phyloP scores from a whole-genome alignment of 2,329 filamentous ascomycete genomes.

The Epichloe brachyelytri region DNA sequence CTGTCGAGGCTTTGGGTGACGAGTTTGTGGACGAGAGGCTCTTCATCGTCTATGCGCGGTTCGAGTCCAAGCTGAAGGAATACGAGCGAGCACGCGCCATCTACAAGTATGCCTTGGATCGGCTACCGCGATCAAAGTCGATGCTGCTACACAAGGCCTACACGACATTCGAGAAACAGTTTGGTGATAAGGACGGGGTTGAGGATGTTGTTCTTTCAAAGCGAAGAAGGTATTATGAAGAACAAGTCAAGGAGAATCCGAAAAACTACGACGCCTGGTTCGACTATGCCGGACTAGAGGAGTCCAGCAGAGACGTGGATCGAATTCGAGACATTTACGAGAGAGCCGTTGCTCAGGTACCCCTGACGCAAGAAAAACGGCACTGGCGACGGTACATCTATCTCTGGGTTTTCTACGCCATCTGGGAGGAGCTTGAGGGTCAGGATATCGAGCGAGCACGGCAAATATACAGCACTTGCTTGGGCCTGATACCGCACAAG shows the following conservation, averaged over 20 bases:
- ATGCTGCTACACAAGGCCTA: conserved; percentile 82
- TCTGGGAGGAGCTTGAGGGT: conserved; percentile 85
- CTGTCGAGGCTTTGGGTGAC: conserved; percentile 81
- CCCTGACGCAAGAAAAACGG: conserved; percentile 88
- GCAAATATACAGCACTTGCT: conserved; percentile 81
- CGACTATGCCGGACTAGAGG: conserved; percentile 84
- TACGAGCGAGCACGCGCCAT: conserved; percentile 88
- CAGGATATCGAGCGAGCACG: conserved; percentile 66
- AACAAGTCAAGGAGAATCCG: conserved; percentile 82
- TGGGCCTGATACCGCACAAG: conserved; percentile 84
- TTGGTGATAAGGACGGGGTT: conserved; percentile 82
- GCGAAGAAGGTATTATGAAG: conserved; percentile 83
- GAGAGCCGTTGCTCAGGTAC: conserved; percentile 86
- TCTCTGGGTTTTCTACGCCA: conserved; percentile 92
- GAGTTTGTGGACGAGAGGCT: conserved; percentile 94
- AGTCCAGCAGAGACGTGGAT: conserved; percentile 69
- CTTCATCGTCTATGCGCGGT: conserved; percentile 91
- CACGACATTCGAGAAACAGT: conserved; percentile 97
- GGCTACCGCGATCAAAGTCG: conserved; percentile 77
- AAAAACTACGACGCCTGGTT: conserved; percentile 98
- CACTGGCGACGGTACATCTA: conserved; percentile 98
- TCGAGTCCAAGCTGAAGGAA: conserved; percentile 89
- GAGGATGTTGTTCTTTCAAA: conserved; percentile 96
- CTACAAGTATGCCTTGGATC: conserved; percentile 92
- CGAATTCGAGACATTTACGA: conserved; percentile 89